A percentile compares a stretch with the other conserved stretches of the same genome.
These are phyloP conservation scores for Ochetophila trinervis DNA, from an alignment of 306 rosid species.

Conservation along the genomic window DNA sequence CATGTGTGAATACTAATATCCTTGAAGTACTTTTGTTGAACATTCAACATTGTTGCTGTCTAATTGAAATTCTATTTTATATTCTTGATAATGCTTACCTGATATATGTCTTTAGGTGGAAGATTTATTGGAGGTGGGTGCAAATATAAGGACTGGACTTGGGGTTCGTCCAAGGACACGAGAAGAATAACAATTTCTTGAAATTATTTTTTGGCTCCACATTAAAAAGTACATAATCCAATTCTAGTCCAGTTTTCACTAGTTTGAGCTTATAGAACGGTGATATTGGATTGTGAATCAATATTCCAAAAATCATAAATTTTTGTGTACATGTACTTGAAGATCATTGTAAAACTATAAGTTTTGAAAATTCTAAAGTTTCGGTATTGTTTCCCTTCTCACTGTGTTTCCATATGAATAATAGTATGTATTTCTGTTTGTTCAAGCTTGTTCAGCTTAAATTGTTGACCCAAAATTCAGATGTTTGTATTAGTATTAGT, in stretches of 20 bases:
- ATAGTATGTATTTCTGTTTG: too few species aligned
- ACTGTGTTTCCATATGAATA: neutral
- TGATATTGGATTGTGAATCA: too few species aligned
- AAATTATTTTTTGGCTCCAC: too few species aligned
- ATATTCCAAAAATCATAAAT: neutral
- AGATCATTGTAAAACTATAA: neutral
- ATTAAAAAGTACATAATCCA: too few species aligned
- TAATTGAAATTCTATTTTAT: neutral
- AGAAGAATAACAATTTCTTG: slow-evolving; percentile 23
- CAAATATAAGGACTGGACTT: slow-evolving; percentile 55
- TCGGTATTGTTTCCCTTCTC: neutral
- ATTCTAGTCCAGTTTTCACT: too few species aligned
- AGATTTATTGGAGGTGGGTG: slow-evolving; percentile 65
- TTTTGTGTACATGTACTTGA: neutral
- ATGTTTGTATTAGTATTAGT: neutral
- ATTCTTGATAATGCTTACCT: neutral
- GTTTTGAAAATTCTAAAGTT: neutral
- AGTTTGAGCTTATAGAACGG: too few species aligned
- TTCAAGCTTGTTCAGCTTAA: too few species aligned
- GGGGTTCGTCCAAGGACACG: slow-evolving; percentile 53
- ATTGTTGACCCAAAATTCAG: neutral
- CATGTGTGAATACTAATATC: neutral
- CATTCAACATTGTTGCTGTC: too few species aligned
- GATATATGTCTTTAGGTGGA: slow-evolving; percentile 45
- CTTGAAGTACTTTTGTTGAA: neutral